Conservation (phyloP, 2,329 filamentous ascomycete species). For the Phoma sp. region DNA sequence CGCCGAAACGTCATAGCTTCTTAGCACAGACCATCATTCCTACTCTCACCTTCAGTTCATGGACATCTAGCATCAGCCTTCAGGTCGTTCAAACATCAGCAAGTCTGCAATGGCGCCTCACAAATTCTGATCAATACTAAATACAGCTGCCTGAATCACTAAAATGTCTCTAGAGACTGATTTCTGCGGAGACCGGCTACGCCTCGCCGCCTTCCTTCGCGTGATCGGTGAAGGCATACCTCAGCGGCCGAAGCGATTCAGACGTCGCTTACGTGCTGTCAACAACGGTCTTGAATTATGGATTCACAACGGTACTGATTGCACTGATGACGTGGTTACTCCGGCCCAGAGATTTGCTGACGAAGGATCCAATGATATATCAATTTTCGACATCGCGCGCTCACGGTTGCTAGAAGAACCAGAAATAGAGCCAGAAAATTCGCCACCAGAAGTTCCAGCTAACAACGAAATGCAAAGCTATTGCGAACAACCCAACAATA, state of each 20-base stretch:
- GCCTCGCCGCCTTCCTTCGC: constrained; percentile 35
- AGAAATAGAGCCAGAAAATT: neutral
- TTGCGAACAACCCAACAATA: neutral
- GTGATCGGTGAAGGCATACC: constrained; percentile 32
- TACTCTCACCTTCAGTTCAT: neutral
- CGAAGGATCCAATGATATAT: neutral
- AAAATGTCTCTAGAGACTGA: constrained; percentile 32
- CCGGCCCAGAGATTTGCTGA: too few relatives aligned
- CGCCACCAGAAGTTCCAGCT: neutral
- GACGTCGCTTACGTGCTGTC: constrained; percentile 6
- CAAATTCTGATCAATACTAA: neutral
- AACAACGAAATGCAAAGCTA: neutral
- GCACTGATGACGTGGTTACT: neutral
- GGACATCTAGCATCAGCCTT: neutral
- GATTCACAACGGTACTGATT: neutral
- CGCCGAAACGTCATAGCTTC: constrained; percentile 26
- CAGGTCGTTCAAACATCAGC: neutral
- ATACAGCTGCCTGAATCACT: neutral
- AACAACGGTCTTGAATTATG: neutral
- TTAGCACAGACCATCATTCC: constrained; percentile 14
- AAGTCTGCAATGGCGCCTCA: neutral
- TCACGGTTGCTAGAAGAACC: neutral
- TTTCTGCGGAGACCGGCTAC: constrained; percentile 35
- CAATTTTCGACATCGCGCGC: neutral
- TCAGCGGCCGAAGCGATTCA: constrained; percentile 34